Base-by-base conservation (phyloP, 78 protist genomes). In the Monosiga brevicollis region DNA sequence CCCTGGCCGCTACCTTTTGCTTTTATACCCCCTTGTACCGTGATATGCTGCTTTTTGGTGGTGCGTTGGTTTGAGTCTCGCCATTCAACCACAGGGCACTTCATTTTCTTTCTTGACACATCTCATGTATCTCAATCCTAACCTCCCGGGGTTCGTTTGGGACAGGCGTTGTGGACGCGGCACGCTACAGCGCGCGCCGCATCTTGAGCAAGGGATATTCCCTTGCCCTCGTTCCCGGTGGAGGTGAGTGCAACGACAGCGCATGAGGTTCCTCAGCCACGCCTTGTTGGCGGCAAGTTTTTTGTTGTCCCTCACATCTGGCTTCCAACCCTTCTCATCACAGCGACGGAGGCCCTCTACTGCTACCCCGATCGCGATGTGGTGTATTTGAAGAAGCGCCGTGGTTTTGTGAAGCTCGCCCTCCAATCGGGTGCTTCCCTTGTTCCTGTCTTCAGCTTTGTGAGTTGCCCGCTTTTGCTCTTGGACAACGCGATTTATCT, bases 161-260 rank as follows among this genome's bases (percentile, higher is more conserved):
- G 6, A 15, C 62, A 49, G 62, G 62, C 15, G 55, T 73, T 73
- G 82, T 80, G n/a, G 83, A 86, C n/a, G 85, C 89, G 10, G 79
- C 83, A 2, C 82, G 79, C 1, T 54, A 86, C 73, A 24, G 35
- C 75, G 79, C 79, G 24, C 0, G 40, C 34, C 0, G 25, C 36
- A 80, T 54, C n/a, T 76, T 86, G 25, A 15, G 32, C 20, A 41
- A 1, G 9, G 85, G 85, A 32, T 0, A 49, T n/a, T 39, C 79
- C 74, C 79, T 80, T 23, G 83, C 79, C 11, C 82, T 85, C 49
- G 84, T 85, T 32, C 80, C 78, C 40, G 88, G 88, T 29, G 88
- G 88, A 36, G 82, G 79, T 75, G 79, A 0, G 79, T 39, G 26
- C n/a, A n/a, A n/a, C n/a, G n/a, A n/a, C n/a, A n/a, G n/a, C n/a